A percentile compares a stretch with the other conserved stretches of the same genome.
Conservation (phyloP, 2,329 filamentous ascomycete species). For the Didymella arachidicola region DNA sequence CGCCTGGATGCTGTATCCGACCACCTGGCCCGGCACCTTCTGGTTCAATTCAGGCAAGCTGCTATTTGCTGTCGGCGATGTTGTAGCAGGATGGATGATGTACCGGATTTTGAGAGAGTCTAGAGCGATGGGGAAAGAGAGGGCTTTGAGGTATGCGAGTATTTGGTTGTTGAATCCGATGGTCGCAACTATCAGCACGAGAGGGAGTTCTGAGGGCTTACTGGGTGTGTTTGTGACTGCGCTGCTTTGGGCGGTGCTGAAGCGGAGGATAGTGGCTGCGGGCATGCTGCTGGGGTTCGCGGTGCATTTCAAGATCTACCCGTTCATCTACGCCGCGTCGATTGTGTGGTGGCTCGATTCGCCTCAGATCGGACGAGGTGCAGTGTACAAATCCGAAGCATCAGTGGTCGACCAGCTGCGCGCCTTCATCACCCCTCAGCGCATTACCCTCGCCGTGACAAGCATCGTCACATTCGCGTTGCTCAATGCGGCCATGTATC, state of each 20-base stretch:
- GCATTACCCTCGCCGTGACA: constrained; percentile 66
- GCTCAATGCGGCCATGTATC: constrained; percentile 82
- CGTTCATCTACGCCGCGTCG: constrained; percentile 89
- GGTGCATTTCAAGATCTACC: constrained; percentile 99
- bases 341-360: constrained; percentile 82
- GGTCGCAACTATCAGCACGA: constrained; percentile 95
- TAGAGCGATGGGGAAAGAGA: constrained; percentile 46
- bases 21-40: constrained; percentile 64
- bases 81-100: constrained; percentile 84
- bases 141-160: constrained; percentile 77
- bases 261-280: constrained; percentile 68
- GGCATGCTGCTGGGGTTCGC: constrained; percentile 79
- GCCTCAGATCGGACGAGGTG: constrained; percentile 45
- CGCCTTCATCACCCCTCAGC: constrained; percentile 45
- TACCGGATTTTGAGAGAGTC: constrained; percentile 60
- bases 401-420: constrained; percentile 34
- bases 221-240: constrained; percentile 84
- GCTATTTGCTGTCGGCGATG: constrained; percentile 82
- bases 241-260: constrained; percentile 81
- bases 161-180: constrained; percentile 98
- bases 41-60: constrained; percentile 88
- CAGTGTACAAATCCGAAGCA: constrained; percentile 11
- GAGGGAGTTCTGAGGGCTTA: constrained; percentile 91
- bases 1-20: constrained; percentile 89
- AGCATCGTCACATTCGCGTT: constrained; percentile 76